Evolutionary conservation across 495 filamentous ascomycete genomes (phyloP), one percentile per base, ranked within the genome.

Genomic region (Hyaloscypha bicolor): DNA sequence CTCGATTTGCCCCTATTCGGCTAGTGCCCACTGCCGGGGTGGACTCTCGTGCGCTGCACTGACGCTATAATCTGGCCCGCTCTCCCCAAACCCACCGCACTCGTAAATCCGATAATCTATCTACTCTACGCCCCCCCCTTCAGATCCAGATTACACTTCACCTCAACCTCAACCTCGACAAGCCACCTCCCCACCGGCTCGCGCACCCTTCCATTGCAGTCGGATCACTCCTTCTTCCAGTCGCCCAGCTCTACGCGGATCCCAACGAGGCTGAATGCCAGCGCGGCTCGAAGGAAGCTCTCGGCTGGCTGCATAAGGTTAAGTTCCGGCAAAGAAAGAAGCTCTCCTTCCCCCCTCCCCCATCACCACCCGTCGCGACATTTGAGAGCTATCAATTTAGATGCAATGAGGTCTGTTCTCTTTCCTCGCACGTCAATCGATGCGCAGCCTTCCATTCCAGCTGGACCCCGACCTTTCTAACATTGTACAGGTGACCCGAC

Each of bases 331-430:
- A 59, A 68, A 69, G 66, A 67, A 66, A 67, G 60, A 69, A 52
- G 60, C 59, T 30, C 67, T 32, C 25, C 25, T 25, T 25, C 25
- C 25, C 25, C 25, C 25, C 25, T 63, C 37, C 59, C 53, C 33
- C 37, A 56, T 60, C 55, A 52, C 42, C 35, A 60, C 14, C 2
- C 11, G 62, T 48, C 51, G 58, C 67, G 60, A 51, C 19, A 42
- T 33, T 55, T 25, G 56, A 68, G 31, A 63, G 51, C 57, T 64
- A 58, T 59, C 58, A 65, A 35, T 60, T 37, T 51, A 16, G 48
- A 62, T 66, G 71, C 68, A 68, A 73, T 73, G 71, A 73, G 71
- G 71, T 73, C n/a, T 22, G 63, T 67, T 42, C 32, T 39, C 59
- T 31, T 32, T 55, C 37, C 62, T 14, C 61, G 11, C 60, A 58